phyloP scores from a whole-genome alignment of 192 early-diverging fungal genomes.

The Backusella tarrabulga region DNA sequence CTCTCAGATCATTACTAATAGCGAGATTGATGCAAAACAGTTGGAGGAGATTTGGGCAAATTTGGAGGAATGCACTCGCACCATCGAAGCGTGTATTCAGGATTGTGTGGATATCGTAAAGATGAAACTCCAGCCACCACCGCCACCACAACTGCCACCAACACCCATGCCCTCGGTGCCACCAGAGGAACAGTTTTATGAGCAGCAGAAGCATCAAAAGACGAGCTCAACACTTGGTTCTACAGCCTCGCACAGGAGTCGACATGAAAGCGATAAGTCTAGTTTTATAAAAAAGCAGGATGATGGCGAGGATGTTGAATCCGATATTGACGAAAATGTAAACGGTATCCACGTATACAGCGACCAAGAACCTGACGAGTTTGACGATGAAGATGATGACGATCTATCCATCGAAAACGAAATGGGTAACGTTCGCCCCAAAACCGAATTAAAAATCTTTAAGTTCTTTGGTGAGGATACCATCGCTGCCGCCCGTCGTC shows the following conservation, averaged over 20 bases:
- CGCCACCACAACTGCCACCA: neutral
- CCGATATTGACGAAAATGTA: constrained; percentile 5
- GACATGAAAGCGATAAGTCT: neutral
- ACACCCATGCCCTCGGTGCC: neutral
- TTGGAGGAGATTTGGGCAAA: neutral
- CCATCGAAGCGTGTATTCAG: neutral
- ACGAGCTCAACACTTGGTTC: neutral
- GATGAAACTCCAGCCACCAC: neutral
- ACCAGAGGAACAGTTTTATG: neutral
- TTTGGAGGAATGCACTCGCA: neutral
- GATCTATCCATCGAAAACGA: neutral
- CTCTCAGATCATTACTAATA: constrained; percentile 27
- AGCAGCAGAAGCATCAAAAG: neutral
- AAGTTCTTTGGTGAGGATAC: constrained; percentile 63
- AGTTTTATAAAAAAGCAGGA: neutral
- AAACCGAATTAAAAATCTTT: constrained; percentile 45
- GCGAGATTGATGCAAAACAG: neutral
- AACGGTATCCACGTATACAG: neutral
- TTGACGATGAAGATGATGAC: neutral
- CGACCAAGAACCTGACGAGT: neutral
- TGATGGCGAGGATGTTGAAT: neutral
- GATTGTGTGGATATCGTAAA: neutral
- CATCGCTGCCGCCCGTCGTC: constrained; percentile 1
- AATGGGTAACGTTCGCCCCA: neutral
- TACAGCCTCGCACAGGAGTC: neutral